Conservation (phyloP, 2,329 filamentous ascomycete genomes). For the Cladosporium phlei region DNA sequence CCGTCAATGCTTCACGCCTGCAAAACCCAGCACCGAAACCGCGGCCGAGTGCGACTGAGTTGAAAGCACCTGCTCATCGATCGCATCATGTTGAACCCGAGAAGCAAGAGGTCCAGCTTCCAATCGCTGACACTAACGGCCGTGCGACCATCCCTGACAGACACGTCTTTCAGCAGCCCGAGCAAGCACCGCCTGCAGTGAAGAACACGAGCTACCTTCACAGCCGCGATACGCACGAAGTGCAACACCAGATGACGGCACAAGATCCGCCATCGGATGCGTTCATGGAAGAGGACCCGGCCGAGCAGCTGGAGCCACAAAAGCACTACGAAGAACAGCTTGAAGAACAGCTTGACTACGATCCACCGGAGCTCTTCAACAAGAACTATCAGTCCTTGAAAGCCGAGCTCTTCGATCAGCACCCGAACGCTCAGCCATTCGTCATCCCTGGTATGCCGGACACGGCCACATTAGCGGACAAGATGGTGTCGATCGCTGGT, state of each 20-base stretch:
- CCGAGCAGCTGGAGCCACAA: background rate
- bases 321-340: background rate
- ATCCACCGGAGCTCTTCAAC: slow-evolving; percentile 20
- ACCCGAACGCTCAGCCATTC: slow-evolving; percentile 20
- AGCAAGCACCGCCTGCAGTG: background rate
- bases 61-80: background rate
- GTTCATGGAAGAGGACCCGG: background rate
- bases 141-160: background rate
- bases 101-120: background rate
- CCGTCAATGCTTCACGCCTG: background rate
- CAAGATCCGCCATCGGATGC: background rate
- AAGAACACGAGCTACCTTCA: background rate
- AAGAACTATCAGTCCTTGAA: slow-evolving; percentile 28
- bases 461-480: slow-evolving; percentile 19
- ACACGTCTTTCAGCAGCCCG: background rate
- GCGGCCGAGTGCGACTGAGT: background rate
- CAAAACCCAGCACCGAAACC: background rate
- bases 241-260: background rate
- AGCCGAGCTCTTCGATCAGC: slow-evolving; percentile 25
- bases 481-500: slow-evolving; percentile 17
- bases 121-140: background rate
- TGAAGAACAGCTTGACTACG: slow-evolving; percentile 25
- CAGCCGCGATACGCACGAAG: background rate
- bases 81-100: background rate
- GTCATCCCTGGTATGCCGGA: slow-evolving; percentile 12